Base-by-base conservation (phyloP, 768 basidiomycete genomes). In the Psilocybe cubensis region DNA sequence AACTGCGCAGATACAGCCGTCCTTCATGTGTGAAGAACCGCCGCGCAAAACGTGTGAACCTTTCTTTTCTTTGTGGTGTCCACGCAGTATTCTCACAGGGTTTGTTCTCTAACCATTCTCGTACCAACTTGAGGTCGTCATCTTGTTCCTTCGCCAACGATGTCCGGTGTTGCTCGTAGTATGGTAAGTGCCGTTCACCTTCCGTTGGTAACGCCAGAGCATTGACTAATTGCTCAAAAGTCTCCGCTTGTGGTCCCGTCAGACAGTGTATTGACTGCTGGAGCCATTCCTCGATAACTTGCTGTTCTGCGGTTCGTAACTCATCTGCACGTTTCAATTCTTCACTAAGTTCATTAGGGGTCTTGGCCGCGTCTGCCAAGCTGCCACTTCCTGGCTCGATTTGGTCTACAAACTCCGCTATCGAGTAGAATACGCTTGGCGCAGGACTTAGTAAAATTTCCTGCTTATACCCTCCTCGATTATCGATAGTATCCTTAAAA, bases 221-320 rank as follows among this genome's bases (percentile, higher is more conserved):
- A 5, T 14, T 17, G 5, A 41, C 40, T 14, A 41, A 14, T 41
- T 41, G 49, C 73, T 71, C 28, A 28, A 71, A 66, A 33, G 54
- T 56, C 58, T 64, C 62, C 4, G 64, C 5, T 9, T 63, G 23
- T 11, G 64, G 54, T 20, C 28, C 43, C 1, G 59, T 52, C 0
- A 41, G 20, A 17, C 40, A 3, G 5, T 12, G 20, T 20, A 14
- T 17, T 41, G 17, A 7, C 14, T 20, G 18, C 21, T 14, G 28
- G 14, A 38, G 18, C 17, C 11, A 12, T 25, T 25, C 24, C 18
- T 7, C n/a, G 27, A 46, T 23, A 55, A 12, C 33, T 18, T 21
- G 18, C 49, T 31, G 79, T 0, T 60, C 51, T 0, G 62, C 58
- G 11, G 64, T 72, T n/a, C 59, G 65, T 0, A 61, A 54, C 7